Base-by-base conservation (phyloP, 1,284 basidiomycete genomes). In the Schizophyllum amplum region DNA sequence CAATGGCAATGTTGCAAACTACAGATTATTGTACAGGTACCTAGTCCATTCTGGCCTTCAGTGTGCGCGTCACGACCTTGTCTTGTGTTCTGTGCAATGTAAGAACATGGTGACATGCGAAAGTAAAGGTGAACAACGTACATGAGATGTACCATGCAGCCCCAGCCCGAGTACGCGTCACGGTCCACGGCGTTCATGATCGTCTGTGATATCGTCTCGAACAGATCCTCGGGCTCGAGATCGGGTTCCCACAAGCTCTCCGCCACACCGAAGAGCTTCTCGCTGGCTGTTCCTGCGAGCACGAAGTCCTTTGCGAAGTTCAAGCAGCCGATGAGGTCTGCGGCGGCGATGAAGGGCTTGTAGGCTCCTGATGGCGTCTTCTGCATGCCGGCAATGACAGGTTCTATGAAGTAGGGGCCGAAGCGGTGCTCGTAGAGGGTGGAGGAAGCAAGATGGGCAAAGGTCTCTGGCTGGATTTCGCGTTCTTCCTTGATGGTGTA, bases 401-500 rank as follows among this genome's bases (percentile, higher is more conserved):
- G 97, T 71, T 98, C 95, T 66, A 96, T 86, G 74, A 96, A 98
- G 79, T 94, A 99, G 21, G 96, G 95, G 1, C 93, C 94, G 66
- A 98, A 99, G 71, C 96, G 86, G 69, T 86, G 86, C 75, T 98
- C 94, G 72, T 99, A 99, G 24, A 99, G 81, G n/a, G 96, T 97
- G 57, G 92, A 95, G 55, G 92, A 95, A 61, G 98, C 89, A 62
- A 99, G 86, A 68, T 96, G 92, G 23, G 94, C 91, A 73, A 99
- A 98, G 6, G 94, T 94, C 75, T 95, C 87, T 52, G 97, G 97
- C 65, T 94, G 88, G 67, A 99, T 98, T 66, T 95, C 90, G 60
- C 97, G 84, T 70, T 98, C 96, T 72, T 99, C 97, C 76, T 99
- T 99, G 83, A 99, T 98, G 53, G 92, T 92, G 77, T 98, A 99